Evolutionary conservation across 371 early-diverging fungal species (phyloP), one percentile per base, ranked within the genome.

Genomic region (Haplosporangium sp.): DNA sequence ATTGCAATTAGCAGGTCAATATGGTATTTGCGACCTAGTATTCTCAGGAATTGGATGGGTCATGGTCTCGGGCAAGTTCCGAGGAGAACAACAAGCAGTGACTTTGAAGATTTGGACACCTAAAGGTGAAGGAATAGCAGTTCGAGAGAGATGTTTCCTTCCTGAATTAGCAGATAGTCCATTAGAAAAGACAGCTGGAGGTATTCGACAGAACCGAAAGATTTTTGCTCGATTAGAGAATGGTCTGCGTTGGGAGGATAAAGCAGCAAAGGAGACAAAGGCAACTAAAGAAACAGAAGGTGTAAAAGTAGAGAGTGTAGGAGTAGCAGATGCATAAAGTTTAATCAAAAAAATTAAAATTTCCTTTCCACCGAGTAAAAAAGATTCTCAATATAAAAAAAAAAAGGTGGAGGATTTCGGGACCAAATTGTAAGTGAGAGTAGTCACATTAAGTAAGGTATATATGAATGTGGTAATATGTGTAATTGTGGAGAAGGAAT

Each of bases 1-100:
- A 4, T 5, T 66, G 20, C 79, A 78, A 50, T 55, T 67, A 13
- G 47, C 61, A 3, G 79, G 79, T 0, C 79, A 67, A n/a, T 61
- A 64, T 35, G 82, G 82, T 2, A 69, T 81, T 56, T 72, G 82
- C 39, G 82, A 81, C 48, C 27, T 81, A 3, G 82, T 81, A 45
- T 81, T 81, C 56, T 75, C 82, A 4, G 82, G 82, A 8, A 44
- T 81, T 55, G 82, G 82, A 8, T 81, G 82, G 82, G 63, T 75
- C 34, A 81, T 75, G 82, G 47, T 81, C 27, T 81, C 82, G 34
- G 82, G 75, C 48, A 74, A 78, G 45, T 78, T 78, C 68, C 61
- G 44, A 5, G 74, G 70, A 11, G 63, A 65, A 2, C 42, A 61
- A 0, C 69, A 71, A 20, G 61, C 75, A 2, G 72, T 75, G 39